Base-by-base conservation (phyloP, 2,329 filamentous ascomycete species). In the Stenocarpella maydis region DNA sequence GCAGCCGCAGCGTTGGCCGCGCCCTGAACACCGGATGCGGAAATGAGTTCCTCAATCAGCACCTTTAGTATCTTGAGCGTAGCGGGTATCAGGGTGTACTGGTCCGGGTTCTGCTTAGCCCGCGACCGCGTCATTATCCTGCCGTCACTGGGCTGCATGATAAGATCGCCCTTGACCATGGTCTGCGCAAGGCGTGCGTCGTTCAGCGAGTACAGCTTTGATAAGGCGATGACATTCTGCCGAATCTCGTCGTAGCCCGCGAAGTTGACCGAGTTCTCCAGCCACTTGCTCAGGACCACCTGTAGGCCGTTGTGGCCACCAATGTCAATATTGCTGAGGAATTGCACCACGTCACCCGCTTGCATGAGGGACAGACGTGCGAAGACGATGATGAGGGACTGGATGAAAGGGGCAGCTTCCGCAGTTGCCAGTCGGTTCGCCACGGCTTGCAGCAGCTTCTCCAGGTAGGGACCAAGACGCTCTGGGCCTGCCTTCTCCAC, bases 161-260 rank as follows among this genome's bases (percentile, higher is more conserved):
- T 92, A 67, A 98, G 85, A 77, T 99, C 95, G 68, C 96, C 96
- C 82, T 95, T 97, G 74, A 98, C 95, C 77, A 90, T 88, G 4
- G 95, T 93, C 76, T 93, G 90, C 15, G 88, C 84, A 39, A 99
- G 80, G 39, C 95, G 91, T 12, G 90, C 84, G 76, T 98, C 95
- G 76, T 96, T 92, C 21, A 99, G 86, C 67, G 91, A 91, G 79
- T 96, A 98, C 3, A 99, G 84, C 77, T 97, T 97, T 0, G 94
- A 95, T 2, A 99, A 87, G 7, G 96, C 96, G 74, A 97, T 95
- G 70, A 98, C 93, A 77, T 98, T 99, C 80, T 98, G 94, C 74
- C 95, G 89, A 75, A 98, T 98, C 80, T 98, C 95, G 75, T 98
- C 95, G 75, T 98, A 99, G 15, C 96, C 96, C n/a, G 94, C 94